Evolutionary conservation across 192 early-diverging fungal genomes (phyloP), one percentile per base, ranked within the genome.

Genomic region (Dissophora ornata): DNA sequence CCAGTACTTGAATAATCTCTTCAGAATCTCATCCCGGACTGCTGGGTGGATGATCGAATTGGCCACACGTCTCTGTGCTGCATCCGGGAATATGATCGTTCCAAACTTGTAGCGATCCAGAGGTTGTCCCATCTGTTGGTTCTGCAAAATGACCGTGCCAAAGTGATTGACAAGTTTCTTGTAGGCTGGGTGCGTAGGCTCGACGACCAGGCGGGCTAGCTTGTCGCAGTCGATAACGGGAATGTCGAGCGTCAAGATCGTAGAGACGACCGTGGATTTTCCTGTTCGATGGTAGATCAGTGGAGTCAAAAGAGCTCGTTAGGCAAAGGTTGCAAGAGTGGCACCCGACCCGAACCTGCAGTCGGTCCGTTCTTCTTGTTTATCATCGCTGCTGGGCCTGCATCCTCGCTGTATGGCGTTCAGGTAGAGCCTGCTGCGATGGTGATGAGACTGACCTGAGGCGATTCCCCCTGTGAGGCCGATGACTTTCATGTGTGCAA

Each of bases 381-480:
- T n/a, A n/a, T n/a, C n/a, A n/a, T n/a, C n/a, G n/a, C n/a, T n/a
- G n/a, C n/a, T n/a, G n/a, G n/a, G n/a, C n/a, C n/a, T n/a, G n/a
- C n/a, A n/a, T n/a, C n/a, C n/a, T n/a, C n/a, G n/a, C n/a, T n/a
- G n/a, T n/a, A n/a, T n/a, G n/a, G n/a, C n/a, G n/a, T n/a, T n/a
- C n/a, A n/a, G n/a, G n/a, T n/a, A n/a, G n/a, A n/a, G n/a, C n/a
- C n/a, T n/a, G n/a, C n/a, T n/a, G n/a, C n/a, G 3, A 10, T 13
- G 19, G 51, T 1, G 11, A 19, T 21, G 34, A 24, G 4, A 61
- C 45, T 66, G 83, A 78, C 92, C 92, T 12, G 92, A 89, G 28
- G 95, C 93, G 50, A 99, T 99, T 28, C 96, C 96, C 55, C 97
- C 97, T 10, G 97, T 99, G 40, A 99, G 84, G 12, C 97, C 97